Conservation (phyloP, 1,284 basidiomycete genomes). For the Trichosporon inkin region DNA sequence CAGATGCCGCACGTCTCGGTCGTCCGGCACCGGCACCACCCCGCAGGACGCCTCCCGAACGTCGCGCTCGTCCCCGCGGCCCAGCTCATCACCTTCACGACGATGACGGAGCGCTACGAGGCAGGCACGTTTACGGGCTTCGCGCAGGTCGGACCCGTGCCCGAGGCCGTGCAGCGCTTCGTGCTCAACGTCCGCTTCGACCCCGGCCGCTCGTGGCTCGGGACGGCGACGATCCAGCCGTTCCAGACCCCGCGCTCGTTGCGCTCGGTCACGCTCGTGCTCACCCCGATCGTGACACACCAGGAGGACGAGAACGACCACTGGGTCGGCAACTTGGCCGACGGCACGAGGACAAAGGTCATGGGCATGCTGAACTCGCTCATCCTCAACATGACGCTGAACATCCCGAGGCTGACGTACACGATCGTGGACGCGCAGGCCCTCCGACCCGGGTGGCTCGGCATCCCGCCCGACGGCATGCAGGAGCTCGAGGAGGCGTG, state of each 20-base stretch:
- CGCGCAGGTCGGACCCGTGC: slow-evolving; percentile 17
- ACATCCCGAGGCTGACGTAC: slow-evolving; percentile 5
- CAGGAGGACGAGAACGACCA: slow-evolving; percentile 18
- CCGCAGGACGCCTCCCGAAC: background rate
- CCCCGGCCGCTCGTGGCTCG: slow-evolving; percentile 18
- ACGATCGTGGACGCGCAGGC: slow-evolving; percentile 17
- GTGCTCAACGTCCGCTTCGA: slow-evolving; percentile 20
- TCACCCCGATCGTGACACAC: slow-evolving; percentile 20
- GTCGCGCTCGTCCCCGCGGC: slow-evolving; percentile 5
- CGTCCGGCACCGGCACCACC: slow-evolving; percentile 15
- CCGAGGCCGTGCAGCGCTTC: slow-evolving; percentile 11
- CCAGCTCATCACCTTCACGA: slow-evolving; percentile 14
- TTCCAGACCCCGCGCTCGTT: slow-evolving; percentile 5
- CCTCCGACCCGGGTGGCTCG: slow-evolving; percentile 19
- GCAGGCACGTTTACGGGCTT: slow-evolving; percentile 10
- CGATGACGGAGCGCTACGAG: slow-evolving; percentile 13
- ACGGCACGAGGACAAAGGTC: background rate
- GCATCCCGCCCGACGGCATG: background rate
- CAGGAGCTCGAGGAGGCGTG: slow-evolving; percentile 3
- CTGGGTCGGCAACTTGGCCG: slow-evolving; percentile 11
- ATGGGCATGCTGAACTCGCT: slow-evolving; percentile 18
- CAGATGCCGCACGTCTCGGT: background rate
- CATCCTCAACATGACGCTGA: slow-evolving; percentile 13
- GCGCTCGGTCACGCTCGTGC: slow-evolving; percentile 7
- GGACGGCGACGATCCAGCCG: slow-evolving; percentile 11